Base-by-base conservation (phyloP, 768 basidiomycete genomes). In the Russula sp. region DNA sequence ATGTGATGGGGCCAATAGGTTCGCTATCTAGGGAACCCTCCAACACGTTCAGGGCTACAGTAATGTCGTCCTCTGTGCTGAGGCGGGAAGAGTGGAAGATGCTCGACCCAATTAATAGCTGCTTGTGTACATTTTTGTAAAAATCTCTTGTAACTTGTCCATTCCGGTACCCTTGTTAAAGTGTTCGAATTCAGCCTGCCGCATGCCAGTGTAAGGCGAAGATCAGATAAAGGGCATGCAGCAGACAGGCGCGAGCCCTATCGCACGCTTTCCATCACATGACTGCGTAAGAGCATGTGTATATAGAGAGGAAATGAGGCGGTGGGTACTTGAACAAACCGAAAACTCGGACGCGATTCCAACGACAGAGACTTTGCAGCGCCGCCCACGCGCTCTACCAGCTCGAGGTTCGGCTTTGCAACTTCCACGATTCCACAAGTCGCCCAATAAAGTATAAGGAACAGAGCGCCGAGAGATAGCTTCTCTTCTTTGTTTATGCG, bases 381-480 rank as follows among this genome's bases (percentile, higher is more conserved):
- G 49, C n/a, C 59, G 8, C 70, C 73, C 46, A 84, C 82, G 0
- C 88, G 94, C 63, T 84, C 93, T 7, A 89, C 87, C 35, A 82
- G 76, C 52, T 76, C 95, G 43, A 83, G 92, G 54, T 96, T 88
- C 74, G 93, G 93, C 14, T 96, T 93, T 73, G 83, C 86, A 25
- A 83, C 81, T 3, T 81, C 81, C 3, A 43, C 73, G 3, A 70
- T 70, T 0, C 91, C 92, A 0, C 83, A 79, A 41, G 75, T 79
- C 82, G 38, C 77, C 83, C 1, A 95, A 93, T 93, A 55, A 88
- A 88, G 70, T 98, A 90, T 75, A 91, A 91, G 72, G 97, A 98
- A 68, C 82, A 95, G 67, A 88, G 85, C 71, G 84, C 80, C 16
- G 93, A 92, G 72, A 86, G 81, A 63, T 87, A 86, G 0, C 75